Evolutionary conservation across 2,329 filamentous ascomycete species (phyloP).

Genomic region (Ceratocystis colombiana): DNA sequence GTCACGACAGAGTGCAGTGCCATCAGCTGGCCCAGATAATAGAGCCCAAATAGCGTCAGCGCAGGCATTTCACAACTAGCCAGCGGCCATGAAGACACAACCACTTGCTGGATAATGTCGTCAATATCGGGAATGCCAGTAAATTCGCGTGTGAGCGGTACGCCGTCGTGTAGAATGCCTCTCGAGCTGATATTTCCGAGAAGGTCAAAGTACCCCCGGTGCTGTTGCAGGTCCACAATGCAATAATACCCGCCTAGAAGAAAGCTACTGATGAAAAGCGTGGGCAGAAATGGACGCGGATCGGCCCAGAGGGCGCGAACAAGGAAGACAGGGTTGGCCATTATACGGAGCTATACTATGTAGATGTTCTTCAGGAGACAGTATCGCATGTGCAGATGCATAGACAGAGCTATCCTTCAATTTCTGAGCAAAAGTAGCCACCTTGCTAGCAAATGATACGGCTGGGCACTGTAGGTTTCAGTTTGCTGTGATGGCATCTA

Average conservation of each 20-base stretch:
- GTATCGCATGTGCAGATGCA: no score
- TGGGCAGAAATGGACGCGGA: slow-evolving; percentile 20
- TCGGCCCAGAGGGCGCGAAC: slow-evolving; percentile 20
- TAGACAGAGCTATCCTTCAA: no score
- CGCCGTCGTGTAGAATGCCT: slow-evolving; percentile 15
- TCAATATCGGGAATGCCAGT: slow-evolving; percentile 27
- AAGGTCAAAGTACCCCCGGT: slow-evolving; percentile 16
- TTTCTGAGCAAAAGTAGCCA: no score
- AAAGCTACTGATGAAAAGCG: slow-evolving; percentile 16
- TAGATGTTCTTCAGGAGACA: no score
- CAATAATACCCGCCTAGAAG: slow-evolving; percentile 14
- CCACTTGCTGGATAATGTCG: slow-evolving; percentile 25
- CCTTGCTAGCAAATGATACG: no score
- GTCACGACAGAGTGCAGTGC: slow-evolving; percentile 27
- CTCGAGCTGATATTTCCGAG: not conserved
- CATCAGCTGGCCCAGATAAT: slow-evolving; percentile 27
- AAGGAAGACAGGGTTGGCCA: slow-evolving; percentile 20
- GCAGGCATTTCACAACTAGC: slow-evolving; percentile 24
- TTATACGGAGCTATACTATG: not conserved
- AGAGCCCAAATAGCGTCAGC: slow-evolving; percentile 27
- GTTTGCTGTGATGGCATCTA: no score
- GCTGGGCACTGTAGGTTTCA: no score
- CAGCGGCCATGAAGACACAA: slow-evolving; percentile 27
- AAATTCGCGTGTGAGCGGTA: slow-evolving; percentile 18
- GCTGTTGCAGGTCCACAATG: slow-evolving; percentile 15